These are phyloP conservation scores for Grosmannia huntii DNA, from an alignment of 2,329 filamentous ascomycete genomes.

Conservation along the genomic window DNA sequence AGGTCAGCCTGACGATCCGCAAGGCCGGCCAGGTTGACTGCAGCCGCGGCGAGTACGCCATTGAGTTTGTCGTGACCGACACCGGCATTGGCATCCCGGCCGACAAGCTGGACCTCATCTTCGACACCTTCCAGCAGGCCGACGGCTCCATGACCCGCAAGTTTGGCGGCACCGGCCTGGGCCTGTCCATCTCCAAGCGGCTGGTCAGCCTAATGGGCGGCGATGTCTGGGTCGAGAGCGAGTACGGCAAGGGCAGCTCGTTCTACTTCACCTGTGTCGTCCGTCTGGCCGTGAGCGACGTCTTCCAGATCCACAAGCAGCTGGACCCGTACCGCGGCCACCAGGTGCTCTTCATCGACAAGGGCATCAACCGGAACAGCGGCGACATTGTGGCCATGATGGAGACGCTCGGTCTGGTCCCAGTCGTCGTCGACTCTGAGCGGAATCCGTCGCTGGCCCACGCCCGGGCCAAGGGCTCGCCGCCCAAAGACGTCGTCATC, in stretches of 20 bases:
- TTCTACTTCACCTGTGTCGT: conserved; percentile 97
- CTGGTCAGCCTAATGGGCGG: conserved; percentile 94
- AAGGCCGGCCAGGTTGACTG: conserved; percentile 47
- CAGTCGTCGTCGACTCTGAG: conserved; percentile 73
- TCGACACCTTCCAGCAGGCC: conserved; percentile 97
- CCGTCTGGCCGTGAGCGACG: conserved; percentile 67
- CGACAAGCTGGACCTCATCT: conserved; percentile 93
- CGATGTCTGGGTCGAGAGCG: conserved; percentile 89
- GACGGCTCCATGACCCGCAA: conserved; percentile 93
- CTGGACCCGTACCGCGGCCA: conserved; percentile 86
- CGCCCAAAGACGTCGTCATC: conserved; percentile 89
- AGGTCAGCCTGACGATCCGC: conserved; percentile 88
- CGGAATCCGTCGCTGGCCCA: conserved; percentile 46
- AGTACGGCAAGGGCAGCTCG: conserved; percentile 79
- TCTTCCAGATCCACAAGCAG: conserved; percentile 67
- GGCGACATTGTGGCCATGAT: conserved; percentile 70
- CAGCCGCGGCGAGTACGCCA: conserved; percentile 55
- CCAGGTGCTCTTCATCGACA: conserved; percentile 88
- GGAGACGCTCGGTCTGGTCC: conserved; percentile 62
- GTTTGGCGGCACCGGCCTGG: conserved; percentile 89
- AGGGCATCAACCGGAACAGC: conserved; percentile 67
- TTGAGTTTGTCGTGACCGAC: conserved; percentile 91
- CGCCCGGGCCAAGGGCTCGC: conserved; percentile 39
- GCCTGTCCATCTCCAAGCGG: conserved; percentile 87
- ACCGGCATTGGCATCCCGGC: conserved; percentile 93